Conservation (phyloP, 106 monocot species). For the Phalaenopsis aphrodite region DNA sequence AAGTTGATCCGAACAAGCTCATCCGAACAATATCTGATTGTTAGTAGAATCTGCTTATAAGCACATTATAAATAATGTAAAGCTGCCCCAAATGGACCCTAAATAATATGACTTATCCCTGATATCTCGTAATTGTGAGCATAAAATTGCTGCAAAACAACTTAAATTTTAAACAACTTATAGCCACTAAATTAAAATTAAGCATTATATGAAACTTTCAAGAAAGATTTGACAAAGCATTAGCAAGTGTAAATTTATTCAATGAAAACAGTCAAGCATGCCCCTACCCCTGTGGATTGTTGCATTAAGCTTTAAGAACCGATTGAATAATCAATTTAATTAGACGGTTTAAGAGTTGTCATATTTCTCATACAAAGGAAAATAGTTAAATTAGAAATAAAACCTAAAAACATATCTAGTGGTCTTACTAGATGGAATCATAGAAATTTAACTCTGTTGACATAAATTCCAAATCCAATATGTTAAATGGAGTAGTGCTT, state of each 20-base stretch:
- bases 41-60: too few species aligned
- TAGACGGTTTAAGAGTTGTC: background rate
- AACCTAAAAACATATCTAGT: background rate
- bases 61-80: too few species aligned
- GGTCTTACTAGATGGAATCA: background rate
- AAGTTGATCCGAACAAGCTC: too few species aligned
- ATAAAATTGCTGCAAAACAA: background rate
- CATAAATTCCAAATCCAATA: background rate
- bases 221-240: background rate
- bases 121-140: background rate
- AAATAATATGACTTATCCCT: background rate
- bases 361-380: background rate
- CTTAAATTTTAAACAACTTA: background rate
- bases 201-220: background rate
- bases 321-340: background rate
- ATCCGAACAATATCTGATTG: too few species aligned
- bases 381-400: background rate
- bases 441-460: background rate
- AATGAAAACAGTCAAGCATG: background rate
- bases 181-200: background rate
- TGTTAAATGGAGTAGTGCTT: background rate
- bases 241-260: background rate
- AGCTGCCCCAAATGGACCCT: too few species aligned
- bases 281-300: background rate
- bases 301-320: background rate